These are phyloP conservation scores for Lunasporangiospora selenospora DNA, from an alignment of 192 early-diverging fungal species.

Conservation along the genomic window DNA sequence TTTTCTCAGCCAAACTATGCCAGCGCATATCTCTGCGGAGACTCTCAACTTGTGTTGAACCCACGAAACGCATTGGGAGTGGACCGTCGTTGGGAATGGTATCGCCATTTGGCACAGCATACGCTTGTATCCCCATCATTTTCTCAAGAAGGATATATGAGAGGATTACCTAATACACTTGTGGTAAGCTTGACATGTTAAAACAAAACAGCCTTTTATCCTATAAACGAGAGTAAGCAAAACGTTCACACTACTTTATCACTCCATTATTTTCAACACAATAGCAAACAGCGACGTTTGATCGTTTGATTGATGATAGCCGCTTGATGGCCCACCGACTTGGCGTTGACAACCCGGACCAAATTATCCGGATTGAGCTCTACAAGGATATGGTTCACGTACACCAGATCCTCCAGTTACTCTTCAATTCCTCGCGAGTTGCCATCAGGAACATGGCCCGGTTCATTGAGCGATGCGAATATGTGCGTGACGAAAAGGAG, in stretches of 20 bases:
- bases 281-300: constrained; percentile 39
- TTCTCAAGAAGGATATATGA: too few relatives aligned
- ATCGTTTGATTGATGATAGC: constrained; percentile 27
- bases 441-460: constrained; percentile 25
- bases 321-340: constrained; percentile 36
- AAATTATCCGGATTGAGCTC: constrained; percentile 15
- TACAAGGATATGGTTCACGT: constrained; percentile 35
- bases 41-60: too few relatives aligned
- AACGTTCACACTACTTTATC: too few relatives aligned
- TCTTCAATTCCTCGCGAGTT: not conserved
- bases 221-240: too few relatives aligned
- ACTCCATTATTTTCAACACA: too few relatives aligned
- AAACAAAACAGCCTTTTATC: too few relatives aligned
- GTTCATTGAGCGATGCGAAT: constrained; percentile 20
- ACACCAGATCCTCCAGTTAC: constrained; percentile 26
- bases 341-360: constrained; percentile 13
- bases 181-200: too few relatives aligned
- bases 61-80: constrained; percentile 23
- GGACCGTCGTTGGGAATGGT: constrained; percentile 28
- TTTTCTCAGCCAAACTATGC: too few relatives aligned
- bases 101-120: constrained; percentile 22
- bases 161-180: constrained; percentile 15
- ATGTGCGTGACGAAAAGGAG: constrained; percentile 9
- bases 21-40: too few relatives aligned
- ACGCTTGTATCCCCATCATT: constrained; percentile 36